Evolutionary conservation across 2,329 filamentous ascomycete species (phyloP).

Genomic region (Alternaria infectoria): DNA sequence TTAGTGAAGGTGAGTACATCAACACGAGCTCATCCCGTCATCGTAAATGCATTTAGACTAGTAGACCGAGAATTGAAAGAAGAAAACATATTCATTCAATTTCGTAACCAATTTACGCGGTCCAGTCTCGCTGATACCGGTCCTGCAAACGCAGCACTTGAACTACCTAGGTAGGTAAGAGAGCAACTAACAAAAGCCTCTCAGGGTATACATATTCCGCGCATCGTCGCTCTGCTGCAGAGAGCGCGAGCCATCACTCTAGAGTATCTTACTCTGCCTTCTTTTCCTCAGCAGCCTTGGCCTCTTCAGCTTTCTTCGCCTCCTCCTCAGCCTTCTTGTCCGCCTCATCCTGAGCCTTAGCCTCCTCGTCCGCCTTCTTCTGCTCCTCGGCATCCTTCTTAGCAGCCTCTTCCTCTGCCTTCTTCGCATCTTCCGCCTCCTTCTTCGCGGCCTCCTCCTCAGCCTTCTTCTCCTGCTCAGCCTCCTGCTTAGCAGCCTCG

Average conservation of each 20-base stretch:
- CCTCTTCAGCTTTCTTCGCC: not conserved
- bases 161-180: not conserved
- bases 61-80: not conserved
- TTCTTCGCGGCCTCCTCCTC: not conserved
- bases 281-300: not conserved
- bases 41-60: not conserved
- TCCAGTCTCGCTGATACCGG: conserved; percentile 23
- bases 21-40: not conserved
- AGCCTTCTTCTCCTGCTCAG: conserved; percentile 1
- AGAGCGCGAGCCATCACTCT: not conserved
- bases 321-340: not conserved
- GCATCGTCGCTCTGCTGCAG: not conserved
- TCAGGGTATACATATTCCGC: not conserved
- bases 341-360: not conserved
- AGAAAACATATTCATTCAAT: conserved; percentile 1
- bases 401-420: not conserved
- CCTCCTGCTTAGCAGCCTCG: not conserved
- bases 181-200: not conserved
- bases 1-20: not conserved
- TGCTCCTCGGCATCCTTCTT: conserved; percentile 9
- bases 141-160: not conserved
- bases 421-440: not conserved
- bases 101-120: conserved; percentile 14
- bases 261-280: not conserved
- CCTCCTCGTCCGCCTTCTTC: conserved; percentile 1